These are phyloP conservation scores for Geotrichum aggregatum DNA, from an alignment of 1,139 yeast genomes.

Conservation along the genomic window DNA sequence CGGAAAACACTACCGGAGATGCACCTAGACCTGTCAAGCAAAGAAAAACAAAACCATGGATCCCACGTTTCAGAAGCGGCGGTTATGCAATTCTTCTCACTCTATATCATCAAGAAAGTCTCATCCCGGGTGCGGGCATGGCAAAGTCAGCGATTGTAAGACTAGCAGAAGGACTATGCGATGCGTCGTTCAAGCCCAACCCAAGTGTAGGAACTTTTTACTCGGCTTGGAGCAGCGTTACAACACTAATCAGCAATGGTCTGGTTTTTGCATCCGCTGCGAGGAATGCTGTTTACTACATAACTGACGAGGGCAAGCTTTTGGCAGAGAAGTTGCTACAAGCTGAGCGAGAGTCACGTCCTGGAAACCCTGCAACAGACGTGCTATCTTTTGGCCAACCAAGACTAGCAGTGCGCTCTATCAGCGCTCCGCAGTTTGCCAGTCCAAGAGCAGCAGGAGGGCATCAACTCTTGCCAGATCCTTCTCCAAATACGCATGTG, in stretches of 20 bases:
- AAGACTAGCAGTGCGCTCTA: not conserved
- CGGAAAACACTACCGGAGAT: constrained; percentile 44
- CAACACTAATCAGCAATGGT: constrained; percentile 58
- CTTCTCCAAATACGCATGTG: constrained; percentile 17
- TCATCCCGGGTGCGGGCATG: constrained; percentile 46
- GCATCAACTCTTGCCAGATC: constrained; percentile 1
- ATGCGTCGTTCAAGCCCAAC: constrained; percentile 59
- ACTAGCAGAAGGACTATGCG: constrained; percentile 59
- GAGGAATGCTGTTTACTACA: constrained; percentile 49
- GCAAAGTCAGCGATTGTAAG: constrained; percentile 57
- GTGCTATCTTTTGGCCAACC: not conserved
- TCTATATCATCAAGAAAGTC: constrained; percentile 50
- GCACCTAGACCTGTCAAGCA: constrained; percentile 31
- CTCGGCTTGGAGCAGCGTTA: constrained; percentile 76
- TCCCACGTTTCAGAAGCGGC: constrained; percentile 78
- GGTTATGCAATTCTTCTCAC: constrained; percentile 80
- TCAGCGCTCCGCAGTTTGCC: not conserved
- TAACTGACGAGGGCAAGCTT: constrained; percentile 70
- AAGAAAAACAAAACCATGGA: constrained; percentile 43
- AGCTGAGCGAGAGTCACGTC: constrained; percentile 39
- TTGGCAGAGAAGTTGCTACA: constrained; percentile 57
- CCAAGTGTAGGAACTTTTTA: constrained; percentile 55
- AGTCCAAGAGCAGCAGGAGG: constrained; percentile 1
- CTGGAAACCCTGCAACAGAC: not conserved
- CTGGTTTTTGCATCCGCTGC: constrained; percentile 57